Evolutionary conservation across 768 basidiomycete species (phyloP).

Genomic region (Auricularia sp.): DNA sequence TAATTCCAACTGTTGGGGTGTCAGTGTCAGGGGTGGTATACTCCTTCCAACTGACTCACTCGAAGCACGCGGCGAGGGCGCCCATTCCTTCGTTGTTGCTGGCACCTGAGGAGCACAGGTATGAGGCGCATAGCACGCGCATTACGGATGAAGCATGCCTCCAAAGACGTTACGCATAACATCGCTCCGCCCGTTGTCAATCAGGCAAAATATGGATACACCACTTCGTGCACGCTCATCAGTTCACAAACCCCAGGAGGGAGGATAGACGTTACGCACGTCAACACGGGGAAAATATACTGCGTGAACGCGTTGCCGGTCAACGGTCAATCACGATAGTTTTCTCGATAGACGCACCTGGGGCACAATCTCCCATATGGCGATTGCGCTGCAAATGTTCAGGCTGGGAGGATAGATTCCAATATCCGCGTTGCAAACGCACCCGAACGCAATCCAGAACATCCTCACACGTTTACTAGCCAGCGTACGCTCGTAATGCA

Average conservation of each 20-base stretch:
- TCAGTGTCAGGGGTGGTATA: background rate
- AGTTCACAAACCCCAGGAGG: background rate
- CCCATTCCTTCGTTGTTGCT: constrained; percentile 7
- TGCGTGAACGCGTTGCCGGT: constrained; percentile 8
- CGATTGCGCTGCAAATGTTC: constrained; percentile 5
- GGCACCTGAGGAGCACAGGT: background rate
- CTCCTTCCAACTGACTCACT: background rate
- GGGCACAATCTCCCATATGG: constrained; percentile 27
- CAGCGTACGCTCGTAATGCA: constrained; percentile 18
- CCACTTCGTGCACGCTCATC: constrained; percentile 2
- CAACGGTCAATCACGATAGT: too few species aligned
- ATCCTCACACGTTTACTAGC: constrained; percentile 17
- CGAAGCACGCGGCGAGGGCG: constrained; percentile 14
- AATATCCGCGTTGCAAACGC: constrained; percentile 10
- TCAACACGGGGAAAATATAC: constrained; percentile 24
- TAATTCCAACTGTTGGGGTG: constrained; percentile 9
- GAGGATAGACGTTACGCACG: constrained; percentile 9
- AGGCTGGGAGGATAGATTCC: constrained; percentile 6
- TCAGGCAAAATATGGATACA: constrained; percentile 25
- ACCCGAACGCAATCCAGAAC: constrained; percentile 21
- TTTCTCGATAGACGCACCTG: too few species aligned
- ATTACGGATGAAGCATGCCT: constrained; percentile 10
- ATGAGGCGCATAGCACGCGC: background rate
- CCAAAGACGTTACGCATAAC: constrained; percentile 29
- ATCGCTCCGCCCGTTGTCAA: constrained; percentile 15